Base-by-base conservation (phyloP, 2,329 filamentous ascomycete species). In the Aspergillus proliferans region DNA sequence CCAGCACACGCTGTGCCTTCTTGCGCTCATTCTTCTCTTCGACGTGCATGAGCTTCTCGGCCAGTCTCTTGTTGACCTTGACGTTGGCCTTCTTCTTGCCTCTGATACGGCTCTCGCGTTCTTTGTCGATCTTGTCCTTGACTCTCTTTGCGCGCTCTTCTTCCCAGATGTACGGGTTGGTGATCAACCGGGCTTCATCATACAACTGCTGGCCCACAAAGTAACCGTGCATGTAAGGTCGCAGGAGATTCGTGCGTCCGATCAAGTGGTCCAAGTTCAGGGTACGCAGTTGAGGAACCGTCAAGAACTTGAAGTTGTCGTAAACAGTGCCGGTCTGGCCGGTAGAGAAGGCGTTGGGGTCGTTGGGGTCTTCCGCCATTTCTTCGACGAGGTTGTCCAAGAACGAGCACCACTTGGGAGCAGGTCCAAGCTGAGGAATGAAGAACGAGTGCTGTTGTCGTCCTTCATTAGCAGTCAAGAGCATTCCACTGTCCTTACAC, bases 241-340 rank as follows among this genome's bases (percentile, higher is more conserved):
- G 81, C 38, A 98, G 76, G 18, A 97, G 75, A 63, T 88, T 93
- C 24, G 90, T 95, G 60, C 89, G 91, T 56, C 92, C 92, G 49
- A 98, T 80, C 43, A 98, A 77, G 66, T 97, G 92, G 47, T 88
- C 85, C 63, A 98, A 71, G 66, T 88, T 94, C 57, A 98, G 80
- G 33, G 85, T 82, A 60, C 87, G 87, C 47, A 98, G 78, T 68
- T 98, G 91, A 40, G 88, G 83, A 52, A 89, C 70, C 2, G 92
- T 95, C 64, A 98, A 77, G 81, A 98, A 98, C 72, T 97, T 98
- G 82, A 92, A 97, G 71, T 98, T 97, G 72, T 98, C 93, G 75
- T 98, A 98, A 8, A 93, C 88, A 59, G 93, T 85, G 72, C 83
- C 73, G 70, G 79, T 64, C 47, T 74, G 68, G 26, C 67, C 62